Evolutionary conservation across 108 stramenopile species (phyloP).

Genomic region (Nitzschia inconspicua): DNA sequence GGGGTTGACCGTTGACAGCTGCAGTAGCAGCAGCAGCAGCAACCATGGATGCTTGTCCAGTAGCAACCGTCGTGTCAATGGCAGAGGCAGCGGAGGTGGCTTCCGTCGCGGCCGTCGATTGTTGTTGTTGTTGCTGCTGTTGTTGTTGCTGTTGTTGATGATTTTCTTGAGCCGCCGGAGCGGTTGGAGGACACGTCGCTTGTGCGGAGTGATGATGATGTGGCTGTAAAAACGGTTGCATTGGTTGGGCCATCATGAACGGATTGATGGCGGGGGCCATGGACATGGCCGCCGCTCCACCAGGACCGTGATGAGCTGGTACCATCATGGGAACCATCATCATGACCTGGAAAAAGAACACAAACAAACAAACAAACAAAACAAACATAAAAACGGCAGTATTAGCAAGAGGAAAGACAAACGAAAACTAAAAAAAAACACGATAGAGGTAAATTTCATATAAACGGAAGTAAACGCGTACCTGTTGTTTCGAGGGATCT

Average conservation of each 20-base stretch:
- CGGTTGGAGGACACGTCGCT: neutral
- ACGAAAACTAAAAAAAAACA: neutral
- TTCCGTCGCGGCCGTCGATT: conserved; percentile 2
- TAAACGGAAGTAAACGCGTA: neutral
- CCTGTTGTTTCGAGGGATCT: conserved; percentile 4
- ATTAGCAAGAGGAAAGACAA: neutral
- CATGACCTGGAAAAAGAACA: conserved; percentile 44
- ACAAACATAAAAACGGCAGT: neutral
- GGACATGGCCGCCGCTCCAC: conserved; percentile 1
- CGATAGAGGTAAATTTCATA: neutral
- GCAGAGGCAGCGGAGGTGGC: neutral
- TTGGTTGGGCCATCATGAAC: conserved; percentile 25
- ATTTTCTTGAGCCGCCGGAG: neutral
- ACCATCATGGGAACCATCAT: conserved; percentile 91
- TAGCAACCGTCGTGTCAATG: neutral
- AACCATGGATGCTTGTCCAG: neutral
- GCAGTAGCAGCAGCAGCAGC: no score
- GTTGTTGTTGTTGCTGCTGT: conserved; percentile 25
- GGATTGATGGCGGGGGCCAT: conserved; percentile 15
- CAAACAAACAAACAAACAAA: neutral
- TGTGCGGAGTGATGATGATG: conserved; percentile 6
- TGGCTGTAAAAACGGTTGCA: neutral
- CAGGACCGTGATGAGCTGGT: conserved; percentile 29
- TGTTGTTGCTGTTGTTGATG: conserved; percentile 20
- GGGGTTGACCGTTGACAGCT: no score